phyloP scores from a whole-genome alignment of 1,139 yeast species.

The Candida albicans region DNA sequence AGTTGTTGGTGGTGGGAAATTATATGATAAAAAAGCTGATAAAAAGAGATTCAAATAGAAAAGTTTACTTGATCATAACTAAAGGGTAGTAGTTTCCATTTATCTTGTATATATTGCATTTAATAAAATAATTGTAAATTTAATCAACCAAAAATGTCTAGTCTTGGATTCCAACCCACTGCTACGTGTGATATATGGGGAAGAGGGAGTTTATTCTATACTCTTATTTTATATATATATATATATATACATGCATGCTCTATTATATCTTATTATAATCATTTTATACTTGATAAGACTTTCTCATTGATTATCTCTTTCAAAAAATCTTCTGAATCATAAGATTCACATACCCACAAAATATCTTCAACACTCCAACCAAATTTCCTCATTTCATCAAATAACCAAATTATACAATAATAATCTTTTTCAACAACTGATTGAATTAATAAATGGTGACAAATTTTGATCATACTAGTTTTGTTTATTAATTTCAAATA shows the following conservation, averaged over 20 bases:
- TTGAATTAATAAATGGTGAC: constrained; percentile 3
- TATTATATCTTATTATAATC: constrained; percentile 15
- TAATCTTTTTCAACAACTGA: constrained; percentile 27
- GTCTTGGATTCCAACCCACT: no score
- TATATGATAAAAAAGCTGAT: constrained; percentile 50
- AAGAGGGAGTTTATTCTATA: no score
- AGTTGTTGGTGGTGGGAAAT: constrained; percentile 63
- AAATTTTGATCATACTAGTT: not conserved
- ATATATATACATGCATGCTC: constrained; percentile 7
- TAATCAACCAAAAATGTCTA: no score
- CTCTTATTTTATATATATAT: constrained; percentile 17
- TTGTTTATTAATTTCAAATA: not conserved
- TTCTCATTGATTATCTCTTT: constrained; percentile 6
- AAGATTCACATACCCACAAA: constrained; percentile 5
- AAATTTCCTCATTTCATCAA: constrained; percentile 30
- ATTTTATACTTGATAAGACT: not conserved
- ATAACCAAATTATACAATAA: constrained; percentile 30
- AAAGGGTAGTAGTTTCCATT: not conserved
- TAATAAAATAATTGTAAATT: no score
- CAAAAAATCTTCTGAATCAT: constrained; percentile 12
- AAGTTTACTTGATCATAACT: no score
- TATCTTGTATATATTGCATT: constrained; percentile 17
- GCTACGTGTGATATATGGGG: no score
- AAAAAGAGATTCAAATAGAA: constrained; percentile 31
- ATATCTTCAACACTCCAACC: constrained; percentile 32